Base-by-base conservation (phyloP, 2,329 filamentous ascomycete genomes). In the Aschersonia sp. region DNA sequence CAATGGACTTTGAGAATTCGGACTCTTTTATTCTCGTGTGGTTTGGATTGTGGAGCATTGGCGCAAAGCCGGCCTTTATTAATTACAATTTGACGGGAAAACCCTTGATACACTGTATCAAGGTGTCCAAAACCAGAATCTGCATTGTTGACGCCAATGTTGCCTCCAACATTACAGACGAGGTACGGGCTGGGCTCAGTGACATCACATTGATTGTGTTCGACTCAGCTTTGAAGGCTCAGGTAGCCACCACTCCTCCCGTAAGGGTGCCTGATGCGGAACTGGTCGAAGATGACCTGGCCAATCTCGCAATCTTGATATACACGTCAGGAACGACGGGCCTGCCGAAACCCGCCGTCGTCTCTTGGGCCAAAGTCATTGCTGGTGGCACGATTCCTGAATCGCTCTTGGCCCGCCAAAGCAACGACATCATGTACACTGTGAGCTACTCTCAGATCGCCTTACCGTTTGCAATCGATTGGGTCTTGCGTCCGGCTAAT, bases 321-420 rank as follows among this genome's bases (percentile, higher is more conserved):
- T 94, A 85, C 62, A 94, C 87, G 0, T 87, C 83, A 32, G 87
- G 87, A 14, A 94, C 87, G 0, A 94, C 87, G 0, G 87, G 87
- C 1, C 66, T 94, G 52, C 87, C 87, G 8, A 94, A 94, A 59
- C 77, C 83, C 0, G 84, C 84, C 9, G 79, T 88, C 45, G 75
- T 88, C 2, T 78, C 79, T n/a, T 87, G 82, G 82, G 68, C 66
- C 29, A 88, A 88, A 59, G 64, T 74, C 47, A 72, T 72, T 46
- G 59, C 73, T 1, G 77, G 72, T 1, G 69, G 56, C 1, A 59
- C 50, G 32, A 51, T 60, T 43, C 51, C 56, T 0, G 55, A 56
- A 14, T 56, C 54, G 4, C 81, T 81, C 63, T 65, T 86, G 32
- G 65, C 67, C 5, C 67, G 85, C n/a, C 72, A 67, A 10, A 64